Percentiles rank a stretch among this genome's conserved stretches.
Conservation (phyloP, 495 filamentous ascomycete genomes). For the Copromyces sp. region DNA sequence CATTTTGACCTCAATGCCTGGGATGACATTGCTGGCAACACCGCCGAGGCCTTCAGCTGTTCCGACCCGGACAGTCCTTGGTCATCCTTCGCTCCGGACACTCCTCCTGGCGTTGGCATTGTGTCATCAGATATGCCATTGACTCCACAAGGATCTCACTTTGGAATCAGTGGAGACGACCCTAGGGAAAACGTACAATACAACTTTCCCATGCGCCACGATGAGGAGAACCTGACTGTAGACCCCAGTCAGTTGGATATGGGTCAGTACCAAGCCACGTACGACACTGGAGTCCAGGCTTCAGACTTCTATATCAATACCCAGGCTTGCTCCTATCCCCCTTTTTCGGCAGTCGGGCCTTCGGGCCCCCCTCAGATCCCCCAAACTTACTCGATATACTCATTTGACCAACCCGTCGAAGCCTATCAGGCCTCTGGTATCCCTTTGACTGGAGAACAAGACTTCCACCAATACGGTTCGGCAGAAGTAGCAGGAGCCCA, state of each 20-base stretch:
- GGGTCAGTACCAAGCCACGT: not conserved
- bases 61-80: not conserved
- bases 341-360: not conserved
- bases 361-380: not conserved
- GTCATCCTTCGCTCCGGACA: not conserved
- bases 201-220: not conserved
- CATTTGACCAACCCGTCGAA: not conserved
- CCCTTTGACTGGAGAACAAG: not conserved
- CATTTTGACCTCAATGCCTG: not conserved
- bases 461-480: not conserved
- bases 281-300: not conserved
- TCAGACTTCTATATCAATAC: not conserved
- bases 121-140: not conserved
- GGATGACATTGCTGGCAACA: not conserved
- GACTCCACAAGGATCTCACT: not conserved
- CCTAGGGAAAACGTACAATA: not conserved
- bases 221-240: not conserved
- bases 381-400: not conserved
- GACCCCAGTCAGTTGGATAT: not conserved
- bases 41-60: not conserved
- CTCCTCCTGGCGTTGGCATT: not conserved
- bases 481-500: not conserved
- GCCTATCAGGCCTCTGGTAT: not conserved
- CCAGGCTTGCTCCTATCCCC: not conserved
- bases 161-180: not conserved